Percentiles rank a stretch among this genome's conserved stretches.
These are phyloP conservation scores for Acacia acuminata DNA, from an alignment of 306 rosid species.

Conservation along the genomic window DNA sequence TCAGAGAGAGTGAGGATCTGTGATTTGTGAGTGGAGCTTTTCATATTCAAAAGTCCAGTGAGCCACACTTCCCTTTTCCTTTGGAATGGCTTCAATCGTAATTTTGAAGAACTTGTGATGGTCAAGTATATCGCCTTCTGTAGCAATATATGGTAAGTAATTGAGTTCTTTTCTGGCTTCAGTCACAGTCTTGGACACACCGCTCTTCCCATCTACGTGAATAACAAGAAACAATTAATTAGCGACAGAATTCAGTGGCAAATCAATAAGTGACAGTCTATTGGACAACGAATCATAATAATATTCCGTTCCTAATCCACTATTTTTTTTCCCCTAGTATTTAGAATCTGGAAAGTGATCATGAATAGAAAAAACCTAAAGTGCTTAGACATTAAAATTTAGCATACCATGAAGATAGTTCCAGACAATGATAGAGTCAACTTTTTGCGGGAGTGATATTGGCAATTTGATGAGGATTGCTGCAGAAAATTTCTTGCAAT, in stretches of 20 bases:
- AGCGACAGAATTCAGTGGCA: too few relatives aligned
- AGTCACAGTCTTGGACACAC: not conserved
- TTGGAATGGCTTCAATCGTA: not conserved
- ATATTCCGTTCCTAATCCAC: too few relatives aligned
- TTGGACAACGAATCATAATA: too few relatives aligned
- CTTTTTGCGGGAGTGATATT: not conserved
- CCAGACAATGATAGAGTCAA: not conserved
- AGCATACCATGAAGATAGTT: not conserved
- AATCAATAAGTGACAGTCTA: too few relatives aligned
- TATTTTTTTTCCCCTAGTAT: too few relatives aligned
- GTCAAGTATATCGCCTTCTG: not conserved
- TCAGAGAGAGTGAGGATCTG: not conserved
- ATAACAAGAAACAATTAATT: too few relatives aligned
- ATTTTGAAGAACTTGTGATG: not conserved
- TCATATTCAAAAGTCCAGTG: not conserved
- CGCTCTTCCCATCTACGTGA: not conserved
- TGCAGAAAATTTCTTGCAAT: not conserved
- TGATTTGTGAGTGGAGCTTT: not conserved
- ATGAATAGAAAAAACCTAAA: too few relatives aligned
- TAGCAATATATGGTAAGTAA: not conserved
- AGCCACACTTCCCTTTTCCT: not conserved
- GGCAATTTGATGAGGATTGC: not conserved
- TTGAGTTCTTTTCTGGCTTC: not conserved
- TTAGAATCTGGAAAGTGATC: too few relatives aligned
- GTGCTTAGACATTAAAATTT: not conserved